These are phyloP conservation scores for Apostasia ramifera DNA, from an alignment of 106 monocot genomes.

Conservation along the genomic window DNA sequence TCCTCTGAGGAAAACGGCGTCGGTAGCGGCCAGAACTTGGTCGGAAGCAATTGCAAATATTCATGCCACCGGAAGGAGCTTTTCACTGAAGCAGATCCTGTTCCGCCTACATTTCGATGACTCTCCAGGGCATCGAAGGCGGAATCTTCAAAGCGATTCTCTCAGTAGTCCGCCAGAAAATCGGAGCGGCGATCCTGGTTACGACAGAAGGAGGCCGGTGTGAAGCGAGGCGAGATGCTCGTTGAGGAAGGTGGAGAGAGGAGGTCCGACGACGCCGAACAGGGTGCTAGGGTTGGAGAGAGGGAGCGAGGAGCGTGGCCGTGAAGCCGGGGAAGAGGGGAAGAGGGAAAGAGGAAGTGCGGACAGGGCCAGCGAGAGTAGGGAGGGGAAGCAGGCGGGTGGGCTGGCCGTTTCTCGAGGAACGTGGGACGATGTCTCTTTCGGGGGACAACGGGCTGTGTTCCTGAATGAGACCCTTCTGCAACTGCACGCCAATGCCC, in stretches of 20 bases:
- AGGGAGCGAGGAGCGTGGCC: neutral
- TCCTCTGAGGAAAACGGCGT: conserved; percentile 23
- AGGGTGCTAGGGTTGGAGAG: conserved; percentile 17
- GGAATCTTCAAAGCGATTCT: neutral
- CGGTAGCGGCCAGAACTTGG: conserved; percentile 5
- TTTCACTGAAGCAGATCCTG: neutral
- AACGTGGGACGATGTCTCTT: conserved; percentile 24
- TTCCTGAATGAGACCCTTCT: neutral
- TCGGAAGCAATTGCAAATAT: conserved; percentile 54
- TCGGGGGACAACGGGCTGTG: conserved; percentile 11
- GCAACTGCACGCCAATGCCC: neutral
- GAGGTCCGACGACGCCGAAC: neutral
- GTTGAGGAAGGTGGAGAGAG: neutral
- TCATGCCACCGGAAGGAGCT: conserved; percentile 23
- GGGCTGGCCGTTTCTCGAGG: conserved; percentile 11
- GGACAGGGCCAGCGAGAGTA: neutral
- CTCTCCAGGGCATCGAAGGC: neutral
- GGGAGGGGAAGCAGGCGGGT: neutral
- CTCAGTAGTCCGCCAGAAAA: no score
- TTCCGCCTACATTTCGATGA: conserved; percentile 13
- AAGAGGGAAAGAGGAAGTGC: neutral
- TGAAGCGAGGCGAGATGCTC: neutral
- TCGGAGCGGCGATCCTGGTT: neutral
- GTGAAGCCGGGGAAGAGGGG: neutral
- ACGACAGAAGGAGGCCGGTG: no score